Conservation (phyloP, 176 grass and related monocot genomes). For the Eragrostis nindensis region DNA sequence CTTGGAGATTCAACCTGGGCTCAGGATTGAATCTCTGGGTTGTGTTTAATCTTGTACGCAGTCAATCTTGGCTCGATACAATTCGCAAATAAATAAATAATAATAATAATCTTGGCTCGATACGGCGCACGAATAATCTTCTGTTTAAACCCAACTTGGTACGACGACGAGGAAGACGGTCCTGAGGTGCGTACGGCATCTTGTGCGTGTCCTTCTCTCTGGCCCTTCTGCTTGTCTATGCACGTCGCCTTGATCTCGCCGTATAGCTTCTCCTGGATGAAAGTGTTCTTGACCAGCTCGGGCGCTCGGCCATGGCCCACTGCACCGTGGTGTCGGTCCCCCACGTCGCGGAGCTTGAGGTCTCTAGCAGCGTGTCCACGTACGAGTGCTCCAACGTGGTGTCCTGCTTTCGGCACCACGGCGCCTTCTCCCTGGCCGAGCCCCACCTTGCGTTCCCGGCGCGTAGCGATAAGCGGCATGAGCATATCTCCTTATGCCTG, state of each 20-base stretch:
- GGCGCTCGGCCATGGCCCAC: slow-evolving; percentile 78
- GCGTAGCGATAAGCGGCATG: slow-evolving; percentile 49
- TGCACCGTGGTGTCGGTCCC: slow-evolving; percentile 49
- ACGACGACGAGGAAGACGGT: slow-evolving; percentile 53
- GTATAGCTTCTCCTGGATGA: slow-evolving; percentile 49
- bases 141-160: too few relatives aligned
- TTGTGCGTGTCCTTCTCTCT: slow-evolving; percentile 50
- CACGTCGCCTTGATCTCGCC: slow-evolving; percentile 34
- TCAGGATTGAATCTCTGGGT: too few relatives aligned
- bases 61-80: too few relatives aligned
- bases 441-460: slow-evolving; percentile 39
- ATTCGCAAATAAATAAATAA: too few relatives aligned
- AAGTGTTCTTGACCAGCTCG: slow-evolving; percentile 65
- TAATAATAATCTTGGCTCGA: too few relatives aligned
- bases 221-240: background rate
- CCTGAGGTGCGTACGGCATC: slow-evolving; percentile 71
- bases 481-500: slow-evolving; percentile 29
- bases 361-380: too few relatives aligned
- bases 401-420: too few relatives aligned
- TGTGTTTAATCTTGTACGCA: too few relatives aligned
- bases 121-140: too few relatives aligned
- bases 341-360: slow-evolving; percentile 54
- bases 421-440: background rate
- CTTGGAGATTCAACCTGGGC: too few relatives aligned
- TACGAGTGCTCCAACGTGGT: too few relatives aligned